Evolutionary conservation across 2,329 filamentous ascomycete species (phyloP).

Genomic region (Fusarium anthophilum): DNA sequence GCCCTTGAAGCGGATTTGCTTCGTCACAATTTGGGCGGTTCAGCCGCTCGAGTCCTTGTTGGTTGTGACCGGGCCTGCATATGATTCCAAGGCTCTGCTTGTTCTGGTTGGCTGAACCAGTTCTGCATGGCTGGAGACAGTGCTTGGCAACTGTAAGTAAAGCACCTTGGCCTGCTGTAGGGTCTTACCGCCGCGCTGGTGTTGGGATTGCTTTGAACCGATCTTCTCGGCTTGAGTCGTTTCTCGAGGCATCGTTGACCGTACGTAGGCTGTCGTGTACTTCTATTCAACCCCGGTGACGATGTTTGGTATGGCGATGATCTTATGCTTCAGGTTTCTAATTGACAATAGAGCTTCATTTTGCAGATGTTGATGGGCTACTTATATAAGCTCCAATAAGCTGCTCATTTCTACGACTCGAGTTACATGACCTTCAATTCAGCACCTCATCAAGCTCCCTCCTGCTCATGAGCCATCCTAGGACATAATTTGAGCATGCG

Average conservation of each 20-base stretch:
- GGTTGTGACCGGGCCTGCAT: not conserved
- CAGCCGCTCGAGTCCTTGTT: not conserved
- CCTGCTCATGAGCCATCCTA: not conserved
- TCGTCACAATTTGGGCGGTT: not conserved
- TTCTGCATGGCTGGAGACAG: not conserved
- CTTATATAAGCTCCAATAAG: not conserved
- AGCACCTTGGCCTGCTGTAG: fast-evolving
- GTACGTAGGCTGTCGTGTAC: fast-evolving
- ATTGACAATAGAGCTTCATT: fast-evolving
- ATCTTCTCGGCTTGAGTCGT: not conserved
- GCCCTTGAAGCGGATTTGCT: fast-evolving
- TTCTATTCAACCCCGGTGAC: not conserved
- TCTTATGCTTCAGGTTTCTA: not conserved
- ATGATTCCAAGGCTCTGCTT: not conserved
- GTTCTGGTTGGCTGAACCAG: not conserved
- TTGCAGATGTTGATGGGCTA: fast-evolving
- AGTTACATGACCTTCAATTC: not conserved
- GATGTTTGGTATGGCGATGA: fast-evolving
- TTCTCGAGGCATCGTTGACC: not conserved
- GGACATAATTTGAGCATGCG: fast-evolving
- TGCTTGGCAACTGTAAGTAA: not conserved
- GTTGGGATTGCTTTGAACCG: fast-evolving
- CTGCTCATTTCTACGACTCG: too few species aligned
- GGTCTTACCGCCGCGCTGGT: not conserved
- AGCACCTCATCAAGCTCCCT: not conserved